Percentiles rank a stretch among this genome's conserved stretches.
Evolutionary conservation across 306 rosid genomes (phyloP).

Genomic region (Prunus mume): DNA sequence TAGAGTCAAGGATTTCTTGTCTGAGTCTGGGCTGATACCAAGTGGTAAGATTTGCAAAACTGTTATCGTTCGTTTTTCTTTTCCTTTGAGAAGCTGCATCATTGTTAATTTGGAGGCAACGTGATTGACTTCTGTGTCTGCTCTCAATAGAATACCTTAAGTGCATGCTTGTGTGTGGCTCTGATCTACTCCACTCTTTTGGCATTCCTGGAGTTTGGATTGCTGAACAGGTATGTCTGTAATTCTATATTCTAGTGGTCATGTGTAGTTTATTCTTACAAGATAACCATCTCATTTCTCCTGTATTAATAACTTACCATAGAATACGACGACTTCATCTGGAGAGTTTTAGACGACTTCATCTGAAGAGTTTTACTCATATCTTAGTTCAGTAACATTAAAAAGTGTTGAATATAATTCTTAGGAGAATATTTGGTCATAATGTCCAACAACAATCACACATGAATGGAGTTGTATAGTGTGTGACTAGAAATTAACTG

Average conservation of each 20-base stretch:
- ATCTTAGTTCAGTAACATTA: neutral
- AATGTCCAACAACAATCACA: neutral
- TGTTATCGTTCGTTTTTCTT: neutral
- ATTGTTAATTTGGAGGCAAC: neutral
- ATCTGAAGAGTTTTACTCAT: neutral
- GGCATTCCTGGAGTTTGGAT: constrained; percentile 74
- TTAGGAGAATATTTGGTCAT: neutral
- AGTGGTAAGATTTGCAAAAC: constrained; percentile 42
- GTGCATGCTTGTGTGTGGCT: constrained; percentile 90
- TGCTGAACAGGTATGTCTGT: constrained; percentile 58
- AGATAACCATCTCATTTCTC: constrained; percentile 1
- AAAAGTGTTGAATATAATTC: neutral
- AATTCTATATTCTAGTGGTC: neutral
- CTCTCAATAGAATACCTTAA: constrained; percentile 60
- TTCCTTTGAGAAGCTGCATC: constrained; percentile 5
- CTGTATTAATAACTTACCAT: neutral
- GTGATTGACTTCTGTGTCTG: constrained; percentile 12
- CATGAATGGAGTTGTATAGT: neutral
- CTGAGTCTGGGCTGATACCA: constrained; percentile 47
- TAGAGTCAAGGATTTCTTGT: constrained; percentile 53
- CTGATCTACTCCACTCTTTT: constrained; percentile 85
- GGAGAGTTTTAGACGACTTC: neutral
- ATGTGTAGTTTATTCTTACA: neutral
- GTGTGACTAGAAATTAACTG: neutral
- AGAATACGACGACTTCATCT: neutral